Base-by-base conservation (phyloP, 768 basidiomycete genomes). In the Hericium alpestre region DNA sequence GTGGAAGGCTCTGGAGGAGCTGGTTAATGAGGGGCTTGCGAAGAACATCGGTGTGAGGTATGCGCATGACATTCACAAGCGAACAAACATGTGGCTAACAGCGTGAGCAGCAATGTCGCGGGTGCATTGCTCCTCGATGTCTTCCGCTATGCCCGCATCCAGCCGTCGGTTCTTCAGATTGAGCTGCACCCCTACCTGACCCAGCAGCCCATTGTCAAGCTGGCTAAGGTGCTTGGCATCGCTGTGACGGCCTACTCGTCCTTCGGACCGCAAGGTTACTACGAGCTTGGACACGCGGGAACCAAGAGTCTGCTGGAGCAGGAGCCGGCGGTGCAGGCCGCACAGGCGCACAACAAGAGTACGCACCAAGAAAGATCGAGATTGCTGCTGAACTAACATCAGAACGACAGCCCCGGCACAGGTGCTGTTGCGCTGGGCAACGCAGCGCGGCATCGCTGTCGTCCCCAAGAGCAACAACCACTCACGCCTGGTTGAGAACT, bases 11-110 rank as follows among this genome's bases (percentile, higher is more conserved):
- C 80, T 95, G 83, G 93, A 95, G 70, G 74, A 77, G 59, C 78
- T 93, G 20, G 84, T 85, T 50, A 85, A 89, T 61, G 76, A 77
- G 46, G 84, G 84, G 8, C 67, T 84, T 41, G 80, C 74, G 10
- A 89, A 81, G 74, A 87, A 91, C 66, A 90, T 94, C 62, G 93
- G 90, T 56, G 65, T 90, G 61, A 84, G 83, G 85, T 82, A 62
- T 41, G 68, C 22, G 15, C n/a, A 32, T 25, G 18, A 23, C 22
- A 37, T 37, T 13, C 12, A 15, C n/a, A 13, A 5, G 22, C 9
- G 12, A 41, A 56, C 18, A 9, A 47, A 51, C 10, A 40, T 13
- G 40, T 20, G 53, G 61, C 18, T 53, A 39, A 23, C 27, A 8
- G 10, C 38, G 32, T 32, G 32, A 10, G 54, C 59, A 91, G 87